phyloP scores from a whole-genome alignment of 2,329 filamentous ascomycete genomes.

The Aspergillus brunneoviolaceus region DNA sequence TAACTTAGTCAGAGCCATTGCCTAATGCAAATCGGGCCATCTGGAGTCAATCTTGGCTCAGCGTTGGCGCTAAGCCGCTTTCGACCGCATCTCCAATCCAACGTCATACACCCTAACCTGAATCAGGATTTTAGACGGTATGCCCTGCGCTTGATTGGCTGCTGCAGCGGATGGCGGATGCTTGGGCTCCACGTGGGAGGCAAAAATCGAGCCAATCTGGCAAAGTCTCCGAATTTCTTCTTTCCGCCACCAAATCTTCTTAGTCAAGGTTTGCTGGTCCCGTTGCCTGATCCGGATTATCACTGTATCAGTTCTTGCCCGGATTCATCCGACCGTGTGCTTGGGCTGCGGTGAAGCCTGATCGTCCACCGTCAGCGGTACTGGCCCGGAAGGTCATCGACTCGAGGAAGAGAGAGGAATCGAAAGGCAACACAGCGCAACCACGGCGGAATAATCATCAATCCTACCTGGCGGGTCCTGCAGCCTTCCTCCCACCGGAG shows the following conservation, averaged over 20 bases:
- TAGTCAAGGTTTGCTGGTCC: background rate
- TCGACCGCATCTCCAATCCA: background rate
- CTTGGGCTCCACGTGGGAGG: constrained; percentile 5
- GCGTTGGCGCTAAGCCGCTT: background rate
- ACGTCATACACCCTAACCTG: background rate
- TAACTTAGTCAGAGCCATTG: background rate
- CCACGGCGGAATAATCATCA: background rate
- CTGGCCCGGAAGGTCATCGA: background rate
- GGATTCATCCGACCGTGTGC: constrained; percentile 2
- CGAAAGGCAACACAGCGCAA: background rate
- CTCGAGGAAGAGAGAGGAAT: background rate
- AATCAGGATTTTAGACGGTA: background rate
- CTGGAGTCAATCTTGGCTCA: no score
- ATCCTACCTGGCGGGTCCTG: background rate
- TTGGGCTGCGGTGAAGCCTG: background rate
- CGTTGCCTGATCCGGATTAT: constrained; percentile 1
- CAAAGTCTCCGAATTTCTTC: background rate
- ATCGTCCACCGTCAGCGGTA: no score
- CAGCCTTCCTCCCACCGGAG: background rate
- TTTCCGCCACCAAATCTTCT: constrained; percentile 4
- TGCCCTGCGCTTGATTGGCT: background rate
- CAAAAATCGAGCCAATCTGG: background rate
- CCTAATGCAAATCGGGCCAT: no score
- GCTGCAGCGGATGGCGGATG: background rate
- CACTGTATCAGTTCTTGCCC: background rate